Conservation (phyloP, 257 asterid genomes). For the Scutellaria barbata region DNA sequence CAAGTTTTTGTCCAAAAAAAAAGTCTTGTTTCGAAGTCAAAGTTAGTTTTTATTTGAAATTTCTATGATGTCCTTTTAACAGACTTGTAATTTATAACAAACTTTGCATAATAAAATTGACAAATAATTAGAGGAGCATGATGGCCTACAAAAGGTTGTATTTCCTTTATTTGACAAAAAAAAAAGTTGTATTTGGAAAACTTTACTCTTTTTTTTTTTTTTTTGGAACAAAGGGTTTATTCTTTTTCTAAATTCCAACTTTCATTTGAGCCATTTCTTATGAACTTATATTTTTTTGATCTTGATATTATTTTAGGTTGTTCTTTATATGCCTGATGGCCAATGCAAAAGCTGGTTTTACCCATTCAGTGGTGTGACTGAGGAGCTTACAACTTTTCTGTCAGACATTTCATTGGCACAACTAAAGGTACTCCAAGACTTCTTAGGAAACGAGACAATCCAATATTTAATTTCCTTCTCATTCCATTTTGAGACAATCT, state of each 20-base stretch:
- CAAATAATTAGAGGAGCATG: too few species aligned
- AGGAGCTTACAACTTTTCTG: constrained; percentile 76
- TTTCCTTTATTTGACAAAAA: too few species aligned
- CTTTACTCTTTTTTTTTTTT: too few species aligned
- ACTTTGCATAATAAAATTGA: too few species aligned
- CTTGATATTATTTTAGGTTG: constrained; percentile 41
- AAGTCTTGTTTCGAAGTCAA: too few species aligned
- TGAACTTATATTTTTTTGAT: constrained; percentile 22
- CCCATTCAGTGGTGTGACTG: constrained; percentile 79
- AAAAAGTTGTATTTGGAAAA: too few species aligned
- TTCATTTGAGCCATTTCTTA: constrained; percentile 4
- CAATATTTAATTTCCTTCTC: constrained; percentile 7
- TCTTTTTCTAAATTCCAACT: constrained; percentile 12
- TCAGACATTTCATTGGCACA: constrained; percentile 72
- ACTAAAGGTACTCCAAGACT: constrained; percentile 50
- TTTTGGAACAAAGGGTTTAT: neutral
- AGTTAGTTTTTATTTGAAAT: too few species aligned
- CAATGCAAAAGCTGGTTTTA: constrained; percentile 63
- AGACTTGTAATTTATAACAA: too few species aligned
- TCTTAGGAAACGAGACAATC: neutral
- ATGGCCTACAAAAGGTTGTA: too few species aligned
- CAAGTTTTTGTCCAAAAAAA: too few species aligned
- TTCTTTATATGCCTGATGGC: constrained; percentile 60
- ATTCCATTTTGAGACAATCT: constrained; percentile 1
- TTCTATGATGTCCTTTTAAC: too few species aligned